phyloP scores from a whole-genome alignment of 345 rosid species.

The Hibiscus trionum region DNA sequence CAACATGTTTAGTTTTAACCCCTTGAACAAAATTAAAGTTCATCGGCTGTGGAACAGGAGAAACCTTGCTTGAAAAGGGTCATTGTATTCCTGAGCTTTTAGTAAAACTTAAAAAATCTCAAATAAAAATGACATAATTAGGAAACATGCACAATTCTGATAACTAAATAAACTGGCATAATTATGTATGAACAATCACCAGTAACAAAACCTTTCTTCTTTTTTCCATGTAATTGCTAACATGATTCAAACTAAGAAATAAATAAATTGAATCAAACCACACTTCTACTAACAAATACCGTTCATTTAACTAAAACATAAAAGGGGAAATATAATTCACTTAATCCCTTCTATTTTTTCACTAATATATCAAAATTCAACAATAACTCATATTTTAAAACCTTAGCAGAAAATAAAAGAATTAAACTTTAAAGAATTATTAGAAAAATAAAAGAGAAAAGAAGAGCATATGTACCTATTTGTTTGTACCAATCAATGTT shows the following conservation, averaged over 20 bases:
- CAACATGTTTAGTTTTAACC: slow-evolving; percentile 26
- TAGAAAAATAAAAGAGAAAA: neutral
- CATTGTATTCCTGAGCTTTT: slow-evolving; percentile 38
- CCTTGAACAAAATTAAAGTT: slow-evolving; percentile 38
- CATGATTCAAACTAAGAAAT: neutral
- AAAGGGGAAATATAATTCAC: neutral
- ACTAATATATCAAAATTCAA: slow-evolving; percentile 6
- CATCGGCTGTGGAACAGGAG: slow-evolving; percentile 35
- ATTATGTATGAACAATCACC: neutral
- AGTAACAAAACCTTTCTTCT: neutral
- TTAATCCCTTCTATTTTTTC: neutral
- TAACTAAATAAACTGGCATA: neutral
- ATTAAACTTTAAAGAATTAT: neutral
- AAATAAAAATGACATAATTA: too few species aligned
- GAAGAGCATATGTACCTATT: slow-evolving; percentile 23
- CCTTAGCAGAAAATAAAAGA: neutral
- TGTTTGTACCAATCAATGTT: slow-evolving; percentile 34
- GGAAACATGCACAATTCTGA: neutral
- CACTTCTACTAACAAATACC: neutral
- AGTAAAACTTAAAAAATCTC: slow-evolving; percentile 26
- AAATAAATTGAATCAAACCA: neutral
- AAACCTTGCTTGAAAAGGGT: slow-evolving; percentile 41
- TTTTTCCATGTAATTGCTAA: neutral
- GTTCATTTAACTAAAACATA: neutral
- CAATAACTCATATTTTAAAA: neutral